phyloP scores from a whole-genome alignment of 2,329 filamentous ascomycete genomes.

The Apiospora koreana region DNA sequence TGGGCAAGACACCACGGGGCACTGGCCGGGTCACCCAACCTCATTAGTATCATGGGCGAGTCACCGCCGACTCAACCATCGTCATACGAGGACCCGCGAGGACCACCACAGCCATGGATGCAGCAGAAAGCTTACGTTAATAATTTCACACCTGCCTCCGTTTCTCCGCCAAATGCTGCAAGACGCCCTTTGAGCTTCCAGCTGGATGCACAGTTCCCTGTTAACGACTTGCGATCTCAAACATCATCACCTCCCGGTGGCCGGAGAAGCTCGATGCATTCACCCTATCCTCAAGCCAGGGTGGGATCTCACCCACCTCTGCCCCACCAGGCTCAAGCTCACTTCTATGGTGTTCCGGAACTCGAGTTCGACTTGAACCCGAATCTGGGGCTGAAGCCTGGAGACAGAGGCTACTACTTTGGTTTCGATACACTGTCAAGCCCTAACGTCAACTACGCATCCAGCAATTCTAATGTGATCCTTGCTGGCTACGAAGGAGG shows the following conservation, averaged over 20 bases:
- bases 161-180: constrained; percentile 30
- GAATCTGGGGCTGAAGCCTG: constrained; percentile 58
- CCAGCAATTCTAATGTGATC: constrained; percentile 63
- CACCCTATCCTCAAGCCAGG: constrained; percentile 44
- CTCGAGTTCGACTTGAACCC: constrained; percentile 61
- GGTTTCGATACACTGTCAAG: constrained; percentile 73
- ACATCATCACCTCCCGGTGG: constrained; percentile 38
- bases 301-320: constrained; percentile 49
- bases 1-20: constrained; percentile 32
- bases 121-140: constrained; percentile 23
- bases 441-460: constrained; percentile 34
- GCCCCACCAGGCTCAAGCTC: constrained; percentile 66
- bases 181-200: constrained; percentile 44
- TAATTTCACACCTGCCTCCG: constrained; percentile 29
- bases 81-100: constrained; percentile 32
- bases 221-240: constrained; percentile 39
- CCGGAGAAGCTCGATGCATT: constrained; percentile 53
- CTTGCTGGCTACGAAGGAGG: constrained; percentile 80
- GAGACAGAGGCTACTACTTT: constrained; percentile 74
- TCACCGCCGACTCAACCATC: constrained; percentile 39
- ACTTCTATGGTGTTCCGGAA: constrained; percentile 71
- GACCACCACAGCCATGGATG: constrained; percentile 13
- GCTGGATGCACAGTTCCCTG: constrained; percentile 38
- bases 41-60: constrained; percentile 38
- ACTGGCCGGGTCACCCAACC: constrained; percentile 34